phyloP scores from a whole-genome alignment of 371 early-diverging fungal genomes.

The Dichotomocladium elegans region DNA sequence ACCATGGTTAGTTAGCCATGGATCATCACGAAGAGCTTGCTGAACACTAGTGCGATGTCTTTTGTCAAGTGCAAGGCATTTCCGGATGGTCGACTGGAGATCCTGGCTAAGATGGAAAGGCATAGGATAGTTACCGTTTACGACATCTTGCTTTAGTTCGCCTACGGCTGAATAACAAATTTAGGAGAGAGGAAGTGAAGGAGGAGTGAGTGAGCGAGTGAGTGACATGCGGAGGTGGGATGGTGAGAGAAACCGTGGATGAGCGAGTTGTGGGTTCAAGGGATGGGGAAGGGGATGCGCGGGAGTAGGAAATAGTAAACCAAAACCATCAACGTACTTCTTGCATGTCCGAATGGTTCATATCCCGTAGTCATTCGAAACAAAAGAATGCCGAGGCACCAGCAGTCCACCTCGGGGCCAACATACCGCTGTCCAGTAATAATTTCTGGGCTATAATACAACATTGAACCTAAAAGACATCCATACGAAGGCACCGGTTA shows the following conservation, averaged over 20 bases:
- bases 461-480: slow-evolving; percentile 40
- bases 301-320: no score
- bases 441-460: slow-evolving; percentile 66
- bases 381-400: slow-evolving; percentile 83
- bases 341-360: slow-evolving; percentile 73
- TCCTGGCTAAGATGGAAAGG: slow-evolving; percentile 42
- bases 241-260: no score
- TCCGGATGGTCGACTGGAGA: slow-evolving; percentile 47
- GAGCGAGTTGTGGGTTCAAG: no score
- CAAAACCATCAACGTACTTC: no score
- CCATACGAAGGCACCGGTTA: background rate
- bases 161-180: slow-evolving; percentile 49
- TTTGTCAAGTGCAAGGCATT: slow-evolving; percentile 46
- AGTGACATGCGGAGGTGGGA: no score
- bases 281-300: no score
- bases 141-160: slow-evolving; percentile 64
- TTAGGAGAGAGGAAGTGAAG: no score
- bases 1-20: slow-evolving; percentile 44
- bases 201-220: no score
- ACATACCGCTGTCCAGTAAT: slow-evolving; percentile 53
- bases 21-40: slow-evolving; percentile 44
- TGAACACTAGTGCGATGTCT: slow-evolving; percentile 39
- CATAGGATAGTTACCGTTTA: slow-evolving; percentile 53
- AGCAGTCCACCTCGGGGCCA: slow-evolving; percentile 65
- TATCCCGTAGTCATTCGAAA: slow-evolving; percentile 87